Base-by-base conservation (phyloP, 2,329 filamentous ascomycete species). In the Teratosphaeria gauchensis region DNA sequence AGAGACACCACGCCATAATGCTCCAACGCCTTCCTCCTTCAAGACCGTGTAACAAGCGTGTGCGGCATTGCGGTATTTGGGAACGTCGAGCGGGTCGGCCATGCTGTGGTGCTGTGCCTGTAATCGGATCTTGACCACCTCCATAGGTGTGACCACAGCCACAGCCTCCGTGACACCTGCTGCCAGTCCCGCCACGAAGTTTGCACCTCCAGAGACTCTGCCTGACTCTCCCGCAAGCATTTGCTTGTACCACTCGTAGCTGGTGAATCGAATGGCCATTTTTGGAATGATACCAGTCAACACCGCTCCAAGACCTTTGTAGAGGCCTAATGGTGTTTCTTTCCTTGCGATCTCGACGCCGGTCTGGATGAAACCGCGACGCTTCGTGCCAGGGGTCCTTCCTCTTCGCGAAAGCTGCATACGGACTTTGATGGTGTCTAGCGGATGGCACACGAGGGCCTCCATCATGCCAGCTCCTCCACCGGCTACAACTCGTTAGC, bases 401-500 rank as follows among this genome's bases (percentile, higher is more conserved):
- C 89, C 90, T 73, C 94, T 85, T 65, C 88, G 84, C 58, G 94
- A 97, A 61, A 99, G 87, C 78, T 99, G 94, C 95, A 99, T 99
- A 68, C 94, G 91, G 62, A 99, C 94, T 83, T 99, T 96, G 80
- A 97, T 95, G 61, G 92, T 96, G 76, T 96, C 90, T 60, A 97
- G 83, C 62, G 94, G 94, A 80, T 99, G 94, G 76, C 94, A 99
- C 57, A 80, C 91, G 63, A 99, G 85, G 54, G 94, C 94, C 78
- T 99, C 94, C 92, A 97, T 97, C 92, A 97, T 96, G 71, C 94
- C 94, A 68, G 94, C 94, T 76, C 90, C 90, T 73, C 94, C 94
- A 73, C 94, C 94, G 73, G 94, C 94, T 95, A 68, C 28, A 4
- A 54, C 28, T 14, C 46, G 33, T 54, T 16, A 35, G 12, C 16